phyloP scores from a whole-genome alignment of 768 basidiomycete species.

The Lentinula aciculospora region DNA sequence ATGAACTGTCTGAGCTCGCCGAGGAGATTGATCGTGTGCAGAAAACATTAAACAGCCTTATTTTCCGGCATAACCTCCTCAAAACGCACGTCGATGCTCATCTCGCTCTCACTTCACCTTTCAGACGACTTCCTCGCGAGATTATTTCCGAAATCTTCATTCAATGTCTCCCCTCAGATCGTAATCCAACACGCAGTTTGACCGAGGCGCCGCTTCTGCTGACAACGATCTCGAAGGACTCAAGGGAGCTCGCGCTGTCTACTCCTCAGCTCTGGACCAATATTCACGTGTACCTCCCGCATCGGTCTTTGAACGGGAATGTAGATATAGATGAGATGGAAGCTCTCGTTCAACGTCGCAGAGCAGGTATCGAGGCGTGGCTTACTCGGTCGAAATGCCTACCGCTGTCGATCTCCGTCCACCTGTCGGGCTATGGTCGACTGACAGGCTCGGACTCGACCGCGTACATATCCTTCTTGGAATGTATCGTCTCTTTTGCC shows the following conservation, averaged over 20 bases:
- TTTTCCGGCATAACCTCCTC: not conserved
- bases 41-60: not conserved
- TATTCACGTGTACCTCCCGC: slow-evolving; percentile 1
- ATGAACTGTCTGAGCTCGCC: not conserved
- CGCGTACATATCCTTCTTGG: not conserved
- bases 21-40: not conserved
- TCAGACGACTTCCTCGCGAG: slow-evolving; percentile 5
- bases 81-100: slow-evolving; percentile 4
- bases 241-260: not conserved
- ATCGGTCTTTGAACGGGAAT: not conserved
- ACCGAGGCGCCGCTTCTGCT: slow-evolving; percentile 1
- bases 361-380: slow-evolving; percentile 2
- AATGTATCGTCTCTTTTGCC: slow-evolving; percentile 1
- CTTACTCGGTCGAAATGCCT: slow-evolving; percentile 1
- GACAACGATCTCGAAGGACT: not conserved
- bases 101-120: slow-evolving; percentile 5
- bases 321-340: not conserved
- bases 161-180: slow-evolving; percentile 1
- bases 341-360: not conserved
- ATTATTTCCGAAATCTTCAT: slow-evolving; percentile 8
- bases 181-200: slow-evolving; percentile 1
- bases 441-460: not conserved
- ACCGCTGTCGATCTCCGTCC: slow-evolving; percentile 2
- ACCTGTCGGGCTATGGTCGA: slow-evolving; percentile 1
- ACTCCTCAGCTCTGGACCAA: slow-evolving; percentile 4